A percentile compares a stretch with the other conserved stretches of the same genome.
Conservation (phyloP, 345 rosid genomes). For the Trapa bicornis region DNA sequence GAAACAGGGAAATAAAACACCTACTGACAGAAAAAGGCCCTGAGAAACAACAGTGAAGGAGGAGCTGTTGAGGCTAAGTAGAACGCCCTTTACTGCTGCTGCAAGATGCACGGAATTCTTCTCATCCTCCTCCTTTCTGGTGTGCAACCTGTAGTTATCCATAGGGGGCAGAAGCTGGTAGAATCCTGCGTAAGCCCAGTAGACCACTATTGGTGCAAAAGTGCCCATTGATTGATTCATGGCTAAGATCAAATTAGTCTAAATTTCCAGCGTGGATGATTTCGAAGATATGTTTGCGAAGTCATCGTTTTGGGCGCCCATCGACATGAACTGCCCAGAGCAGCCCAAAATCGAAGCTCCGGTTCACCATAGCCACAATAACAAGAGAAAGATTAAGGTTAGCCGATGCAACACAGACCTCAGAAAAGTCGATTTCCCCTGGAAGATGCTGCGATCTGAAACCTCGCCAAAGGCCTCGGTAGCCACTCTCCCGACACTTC, state of each 20-base stretch:
- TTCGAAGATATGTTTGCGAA: too few species aligned
- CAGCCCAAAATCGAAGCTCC: too few species aligned
- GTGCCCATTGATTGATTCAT: slow-evolving; percentile 54
- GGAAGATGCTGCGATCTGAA: too few species aligned
- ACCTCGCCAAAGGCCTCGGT: too few species aligned
- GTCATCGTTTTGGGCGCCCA: too few species aligned
- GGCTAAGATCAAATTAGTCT: slow-evolving; percentile 21
- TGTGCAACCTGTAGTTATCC: slow-evolving; percentile 45
- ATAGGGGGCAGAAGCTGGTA: slow-evolving; percentile 51
- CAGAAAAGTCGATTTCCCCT: too few species aligned
- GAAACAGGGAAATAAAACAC: slow-evolving; percentile 10
- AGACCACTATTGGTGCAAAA: slow-evolving; percentile 54
- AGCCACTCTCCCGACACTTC: too few species aligned
- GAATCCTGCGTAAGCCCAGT: slow-evolving; percentile 60
- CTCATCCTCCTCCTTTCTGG: slow-evolving; percentile 50
- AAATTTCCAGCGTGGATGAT: too few species aligned
- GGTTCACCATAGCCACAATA: too few species aligned
- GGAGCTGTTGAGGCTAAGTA: slow-evolving; percentile 47
- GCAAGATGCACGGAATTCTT: slow-evolving; percentile 44
- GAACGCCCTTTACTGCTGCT: slow-evolving; percentile 43
- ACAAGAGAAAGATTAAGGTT: too few species aligned
- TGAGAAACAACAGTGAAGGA: slow-evolving; percentile 47
- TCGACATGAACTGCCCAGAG: too few species aligned
- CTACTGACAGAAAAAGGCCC: slow-evolving; percentile 47
- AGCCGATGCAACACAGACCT: too few species aligned